Evolutionary conservation across 768 basidiomycete genomes (phyloP), one percentile per base, ranked within the genome.

Genomic region (Lanmaoa rubissima): DNA sequence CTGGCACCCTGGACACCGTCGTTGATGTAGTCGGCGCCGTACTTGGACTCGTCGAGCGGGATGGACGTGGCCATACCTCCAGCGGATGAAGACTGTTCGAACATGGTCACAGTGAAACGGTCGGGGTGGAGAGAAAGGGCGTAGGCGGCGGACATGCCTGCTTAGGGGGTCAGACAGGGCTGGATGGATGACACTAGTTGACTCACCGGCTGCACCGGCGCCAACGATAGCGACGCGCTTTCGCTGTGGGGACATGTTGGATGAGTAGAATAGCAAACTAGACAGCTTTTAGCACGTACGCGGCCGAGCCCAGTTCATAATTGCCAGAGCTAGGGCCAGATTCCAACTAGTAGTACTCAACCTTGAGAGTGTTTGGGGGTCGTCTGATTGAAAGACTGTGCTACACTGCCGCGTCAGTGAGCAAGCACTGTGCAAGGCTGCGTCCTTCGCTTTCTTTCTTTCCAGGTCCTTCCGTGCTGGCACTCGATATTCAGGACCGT

Each of bases 391-490:
- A 24, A 24, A 24, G 21, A 24, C 21, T 24, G 21, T 31, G 12
- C n/a, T n/a, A 46, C 31, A 46, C 28, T 9, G 31, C 34, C 43
- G 24, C 17, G 16, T 21, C n/a, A n/a, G n/a, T 12, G 0, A 41
- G 40, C 5, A 24, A 24, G 21, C 21, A 24, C 21, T 24, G 21
- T 24, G 21, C 21, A 24, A 24, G 21, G 48, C 48, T 49, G 48
- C 48, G 10, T 19, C 21, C 19, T 3, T 11, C 35, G 12, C 34
- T 7, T 10, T n/a, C 35, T 2, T 49, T 9, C 1, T 13, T 16
- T 35, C 17, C 48, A 36, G 49, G 38, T 50, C 48, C n/a, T 47
- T 48, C 65, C 70, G 63, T 70, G 72, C 72, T 73, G 72, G 72
- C 60, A 61, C 61, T 58, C n/a, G 49, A 28, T 50, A 40, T 28